Evolutionary conservation across 108 stramenopile species (phyloP), one percentile per base, ranked within the genome.

Genomic region (Skeletonema marinoi): DNA sequence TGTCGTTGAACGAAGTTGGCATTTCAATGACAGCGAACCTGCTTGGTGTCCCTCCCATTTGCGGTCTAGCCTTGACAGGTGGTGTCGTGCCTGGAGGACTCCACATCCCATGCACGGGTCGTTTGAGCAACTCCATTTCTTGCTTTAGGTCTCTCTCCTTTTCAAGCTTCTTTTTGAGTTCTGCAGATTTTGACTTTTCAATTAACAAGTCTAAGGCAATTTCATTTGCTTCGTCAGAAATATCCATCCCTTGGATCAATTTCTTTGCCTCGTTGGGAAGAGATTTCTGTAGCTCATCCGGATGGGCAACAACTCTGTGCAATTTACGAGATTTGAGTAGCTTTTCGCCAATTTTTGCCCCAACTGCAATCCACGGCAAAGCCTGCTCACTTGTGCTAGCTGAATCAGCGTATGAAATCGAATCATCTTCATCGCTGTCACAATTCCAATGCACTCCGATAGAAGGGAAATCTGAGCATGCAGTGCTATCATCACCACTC

Each of bases 51-150:
- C 44, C 44, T 46, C 5, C 16, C 5, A 25, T 56, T 56, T 56
- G 54, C 5, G 21, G 54, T 25, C 6, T 25, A 66, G 21, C 63
- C 32, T 35, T 68, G 29, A 31, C 38, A 2, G 71, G 65, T 36
- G 65, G 66, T 13, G 80, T 58, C 65, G 71, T 66, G 7, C 75
- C 71, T 4, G 77, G 70, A 31, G 77, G 82, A 60, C 60, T 72
- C 90, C 93, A 92, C 91, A 94, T 90, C 2, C 86, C 63, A 69
- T 94, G 91, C 30, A 94, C 83, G 25, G 93, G 93, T 19, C 35
- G 73, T 25, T 61, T 79, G 65, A 38, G 76, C 42, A n/a, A 78
- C 29, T 17, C 63, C 65, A 66, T 71, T 5, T 60, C 44, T n/a
- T 60, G 65, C 51, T 81, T 75, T 7, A 66, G 30, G 25, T 61